A percentile compares a stretch with the other conserved stretches of the same genome.
Conservation (phyloP, 2,329 filamentous ascomycete species). For the Aspergillus sp. region DNA sequence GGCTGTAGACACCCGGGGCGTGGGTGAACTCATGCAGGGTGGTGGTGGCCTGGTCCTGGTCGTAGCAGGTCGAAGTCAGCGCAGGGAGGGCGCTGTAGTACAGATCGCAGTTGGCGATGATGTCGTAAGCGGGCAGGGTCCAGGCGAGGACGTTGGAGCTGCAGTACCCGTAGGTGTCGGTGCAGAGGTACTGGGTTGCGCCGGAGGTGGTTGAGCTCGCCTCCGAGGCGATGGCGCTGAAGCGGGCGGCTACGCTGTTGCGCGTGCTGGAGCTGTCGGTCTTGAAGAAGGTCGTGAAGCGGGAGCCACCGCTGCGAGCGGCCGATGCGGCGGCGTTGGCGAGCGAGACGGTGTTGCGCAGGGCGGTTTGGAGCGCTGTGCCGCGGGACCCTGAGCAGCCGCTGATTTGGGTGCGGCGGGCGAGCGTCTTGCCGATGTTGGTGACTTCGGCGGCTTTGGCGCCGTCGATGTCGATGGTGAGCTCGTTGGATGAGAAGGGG, state of each 20-base stretch:
- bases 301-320: constrained; percentile 41
- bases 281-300: constrained; percentile 60
- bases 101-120: constrained; percentile 63
- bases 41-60: constrained; percentile 65
- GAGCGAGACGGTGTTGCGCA: constrained; percentile 50
- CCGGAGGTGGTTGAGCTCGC: constrained; percentile 53
- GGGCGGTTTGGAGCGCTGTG: constrained; percentile 49
- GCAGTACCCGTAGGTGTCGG: constrained; percentile 57
- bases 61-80: constrained; percentile 56
- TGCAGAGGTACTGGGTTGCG: constrained; percentile 58
- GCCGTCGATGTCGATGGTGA: constrained; percentile 59
- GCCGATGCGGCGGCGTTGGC: constrained; percentile 54
- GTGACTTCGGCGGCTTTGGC: constrained; percentile 52
- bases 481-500: constrained; percentile 58
- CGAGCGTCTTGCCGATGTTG: constrained; percentile 42
- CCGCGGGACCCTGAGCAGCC: constrained; percentile 55
- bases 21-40: constrained; percentile 67
- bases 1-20: constrained; percentile 51
- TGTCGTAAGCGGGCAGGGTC: constrained; percentile 54
- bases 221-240: constrained; percentile 56
- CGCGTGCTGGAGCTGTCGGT: constrained; percentile 49
- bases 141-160: constrained; percentile 58
- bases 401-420: constrained; percentile 52
- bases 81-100: constrained; percentile 55
- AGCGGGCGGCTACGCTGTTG: constrained; percentile 51